Evolutionary conservation across 495 filamentous ascomycete species (phyloP), one percentile per base, ranked within the genome.

Genomic region (Penicillium malachiteum): DNA sequence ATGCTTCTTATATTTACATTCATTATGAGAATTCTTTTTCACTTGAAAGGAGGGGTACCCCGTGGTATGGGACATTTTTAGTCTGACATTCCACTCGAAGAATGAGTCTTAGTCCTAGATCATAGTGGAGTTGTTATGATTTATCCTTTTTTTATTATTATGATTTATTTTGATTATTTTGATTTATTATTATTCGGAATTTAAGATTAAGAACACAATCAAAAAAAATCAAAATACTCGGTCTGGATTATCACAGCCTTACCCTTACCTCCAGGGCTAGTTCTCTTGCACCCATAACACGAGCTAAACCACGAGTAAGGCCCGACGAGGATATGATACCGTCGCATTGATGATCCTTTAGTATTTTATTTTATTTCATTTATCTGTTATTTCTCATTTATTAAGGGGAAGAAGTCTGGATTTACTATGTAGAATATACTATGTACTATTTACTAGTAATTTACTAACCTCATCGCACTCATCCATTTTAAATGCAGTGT

Each of bases 321-420:
- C 43, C 43, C 43, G 21, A 46, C 43, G 43, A 46, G 43, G 43
- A 32, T 21, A 12, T 17, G 34, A 9, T 46, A 46, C 43, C 43
- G 26, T 46, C 34, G 34, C 34, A 37, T 37, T 32, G 30, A 26
- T 12, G 30, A 5, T 13, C 31, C 26, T 32, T n/a, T 32, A 32
- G 5, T 10, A 37, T 37, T 37, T 9, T 37, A 37, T 41, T 38
- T 38, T 38, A n/a, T 10, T 3, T 38, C 5, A 38, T 38, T 38
- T 38, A n/a, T n/a, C n/a, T n/a, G n/a, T 38, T 10, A 6, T 38
- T n/a, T 38, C 2, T 38, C 2, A 38, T 38, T 38, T 10, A 10
- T n/a, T 38, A 38, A 26, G 21, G 21, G 4, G 21, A 26, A n/a
- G n/a, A 4, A 26, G 21, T 26, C 21, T 26, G 21, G 21, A 26